A percentile compares a stretch with the other conserved stretches of the same genome.
Conservation (phyloP, 2,329 filamentous ascomycete genomes). For the Aureobasidium sp. region DNA sequence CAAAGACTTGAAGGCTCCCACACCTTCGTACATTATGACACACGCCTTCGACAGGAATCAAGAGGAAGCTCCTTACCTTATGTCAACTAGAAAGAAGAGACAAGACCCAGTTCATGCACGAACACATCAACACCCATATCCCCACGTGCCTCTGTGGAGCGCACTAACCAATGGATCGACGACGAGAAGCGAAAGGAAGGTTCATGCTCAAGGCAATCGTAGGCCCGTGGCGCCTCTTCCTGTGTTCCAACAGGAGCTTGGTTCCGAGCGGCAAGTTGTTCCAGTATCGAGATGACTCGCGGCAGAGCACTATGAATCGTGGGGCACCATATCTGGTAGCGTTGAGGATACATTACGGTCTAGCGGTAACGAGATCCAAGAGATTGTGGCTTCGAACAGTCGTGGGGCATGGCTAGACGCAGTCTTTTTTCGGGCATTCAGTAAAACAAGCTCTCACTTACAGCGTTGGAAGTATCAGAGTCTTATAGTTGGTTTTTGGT, state of each 20-base stretch:
- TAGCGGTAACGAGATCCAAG: neutral
- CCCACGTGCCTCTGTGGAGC: neutral
- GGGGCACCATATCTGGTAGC: neutral
- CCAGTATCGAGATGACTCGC: neutral
- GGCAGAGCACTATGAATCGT: neutral
- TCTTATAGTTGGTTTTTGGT: conserved; percentile 2
- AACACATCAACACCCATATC: neutral
- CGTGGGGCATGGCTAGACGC: neutral
- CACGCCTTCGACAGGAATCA: neutral
- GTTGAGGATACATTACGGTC: conserved; percentile 4
- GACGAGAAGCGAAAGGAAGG: conserved; percentile 1
- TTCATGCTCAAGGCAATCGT: neutral
- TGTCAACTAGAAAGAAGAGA: neutral
- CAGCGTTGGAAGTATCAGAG: neutral
- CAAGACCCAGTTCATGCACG: neutral
- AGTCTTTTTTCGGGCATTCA: neutral
- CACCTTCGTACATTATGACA: neutral
- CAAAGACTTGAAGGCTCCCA: neutral
- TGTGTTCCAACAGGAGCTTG: neutral
- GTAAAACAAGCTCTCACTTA: neutral
- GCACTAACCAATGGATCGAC: neutral
- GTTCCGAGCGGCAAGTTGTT: neutral
- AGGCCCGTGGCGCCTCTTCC: neutral
- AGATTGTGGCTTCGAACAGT: neutral
- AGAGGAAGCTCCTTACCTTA: neutral